These are phyloP conservation scores for Mycena rebaudengoi DNA, from an alignment of 768 basidiomycete genomes.

Conservation along the genomic window DNA sequence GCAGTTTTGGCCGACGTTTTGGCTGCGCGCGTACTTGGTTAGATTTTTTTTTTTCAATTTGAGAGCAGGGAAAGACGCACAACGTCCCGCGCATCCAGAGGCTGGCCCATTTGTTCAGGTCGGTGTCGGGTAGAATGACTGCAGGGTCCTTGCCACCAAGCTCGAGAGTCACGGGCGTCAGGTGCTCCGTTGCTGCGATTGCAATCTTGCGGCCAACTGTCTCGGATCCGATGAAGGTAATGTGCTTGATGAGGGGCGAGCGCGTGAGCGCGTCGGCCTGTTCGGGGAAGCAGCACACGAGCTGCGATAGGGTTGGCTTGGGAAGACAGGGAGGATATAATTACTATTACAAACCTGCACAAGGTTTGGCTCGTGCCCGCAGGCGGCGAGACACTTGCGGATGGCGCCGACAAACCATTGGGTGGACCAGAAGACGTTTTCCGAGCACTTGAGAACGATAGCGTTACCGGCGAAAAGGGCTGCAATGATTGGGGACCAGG, in stretches of 20 bases:
- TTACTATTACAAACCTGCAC: slow-evolving; percentile 68
- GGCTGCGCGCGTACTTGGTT: slow-evolving; percentile 68
- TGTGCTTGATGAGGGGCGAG: slow-evolving; percentile 86
- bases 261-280: slow-evolving; percentile 84
- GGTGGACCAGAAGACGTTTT: slow-evolving; percentile 92
- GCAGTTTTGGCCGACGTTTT: slow-evolving; percentile 95
- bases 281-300: slow-evolving; percentile 90
- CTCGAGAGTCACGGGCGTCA: slow-evolving; percentile 93
- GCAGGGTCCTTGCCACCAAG: slow-evolving; percentile 96
- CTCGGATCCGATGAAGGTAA: slow-evolving; percentile 93
- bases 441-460: slow-evolving; percentile 91
- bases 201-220: slow-evolving; percentile 85
- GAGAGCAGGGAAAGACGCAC: slow-evolving; percentile 55
- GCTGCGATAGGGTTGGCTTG: slow-evolving; percentile 42
- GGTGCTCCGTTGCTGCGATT: slow-evolving; percentile 80
- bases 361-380: slow-evolving; percentile 84
- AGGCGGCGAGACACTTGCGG: slow-evolving; percentile 75
- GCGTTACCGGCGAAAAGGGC: slow-evolving; percentile 91
- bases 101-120: slow-evolving; percentile 81
- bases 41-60: background rate
- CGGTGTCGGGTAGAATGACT: slow-evolving; percentile 86
- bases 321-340: background rate
- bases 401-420: slow-evolving; percentile 85
- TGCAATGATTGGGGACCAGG: slow-evolving; percentile 93
- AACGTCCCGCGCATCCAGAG: slow-evolving; percentile 92